Base-by-base conservation (phyloP, 768 basidiomycete species). In the Lactarius evosmus region DNA sequence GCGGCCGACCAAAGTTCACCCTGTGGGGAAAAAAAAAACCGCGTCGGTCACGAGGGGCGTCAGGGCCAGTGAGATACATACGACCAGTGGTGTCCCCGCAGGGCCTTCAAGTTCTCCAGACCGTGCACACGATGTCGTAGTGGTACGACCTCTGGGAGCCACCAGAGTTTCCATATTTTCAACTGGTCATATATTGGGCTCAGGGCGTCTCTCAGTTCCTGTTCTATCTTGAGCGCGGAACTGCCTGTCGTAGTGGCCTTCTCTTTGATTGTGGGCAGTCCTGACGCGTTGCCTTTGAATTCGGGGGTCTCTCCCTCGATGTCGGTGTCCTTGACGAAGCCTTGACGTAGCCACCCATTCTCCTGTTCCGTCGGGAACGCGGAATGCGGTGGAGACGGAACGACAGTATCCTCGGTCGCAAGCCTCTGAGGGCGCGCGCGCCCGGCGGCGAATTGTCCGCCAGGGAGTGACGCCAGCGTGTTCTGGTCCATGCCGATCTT, bases 181-280 rank as follows among this genome's bases (percentile, higher is more conserved):
- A 91, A 78, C 75, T 87, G 81, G 72, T 91, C 88, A 61, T 84
- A 83, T 6, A 79, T 71, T 0, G 75, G 77, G 56, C 75, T 75
- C 17, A 86, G 57, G 6, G 83, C 82, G 67, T 91, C 89, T 3
- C 72, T 71, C 36, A 87, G 66, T 32, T 91, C 88, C 68, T 88
- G 88, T 70, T 89, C 75, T 6, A 58, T 83, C 33, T 71, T 75
- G 67, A 77, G 63, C 6, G 58, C 52, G 14, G 59, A 33, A 65
- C 27, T 63, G 65, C 22, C 69, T 62, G n/a, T 67, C 66, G 54
- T 66, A 16, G 59, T 34, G 14, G 44, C 52, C 25, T 38, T 46
- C 34, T 55, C 52, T 19, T 60, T 55, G 25, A 60, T 65, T 14
- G 71, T 44, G 17, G 63, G 27, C 9, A 69, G 68, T 4, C 71